Percentiles rank a stretch among this genome's conserved stretches.
Evolutionary conservation across 1,284 basidiomycete genomes (phyloP).

Genomic region (Boletellus sp.): DNA sequence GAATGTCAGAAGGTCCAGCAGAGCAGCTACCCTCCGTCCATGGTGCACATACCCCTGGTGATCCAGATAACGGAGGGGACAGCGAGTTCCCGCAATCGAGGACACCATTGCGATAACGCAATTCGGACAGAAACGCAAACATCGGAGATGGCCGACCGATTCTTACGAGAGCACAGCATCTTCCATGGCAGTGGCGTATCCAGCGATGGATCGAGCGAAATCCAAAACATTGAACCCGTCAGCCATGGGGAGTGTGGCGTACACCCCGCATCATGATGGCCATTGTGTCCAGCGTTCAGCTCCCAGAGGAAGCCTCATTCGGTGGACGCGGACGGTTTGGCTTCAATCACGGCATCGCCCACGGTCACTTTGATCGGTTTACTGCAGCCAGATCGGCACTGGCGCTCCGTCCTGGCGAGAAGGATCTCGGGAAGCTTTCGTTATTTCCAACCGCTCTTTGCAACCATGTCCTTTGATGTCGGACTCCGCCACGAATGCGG

Average conservation of each 20-base stretch:
- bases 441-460: slow-evolving; percentile 24
- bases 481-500: slow-evolving; percentile 16
- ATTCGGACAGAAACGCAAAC: slow-evolving; percentile 6
- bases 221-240: slow-evolving; percentile 4
- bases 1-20: slow-evolving; percentile 10
- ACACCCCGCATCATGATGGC: slow-evolving; percentile 9
- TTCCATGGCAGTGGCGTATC: slow-evolving; percentile 16
- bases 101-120: neutral
- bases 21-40: slow-evolving; percentile 16
- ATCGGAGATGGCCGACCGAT: slow-evolving; percentile 10
- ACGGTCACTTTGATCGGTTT: slow-evolving; percentile 15
- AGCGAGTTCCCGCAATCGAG: slow-evolving; percentile 3
- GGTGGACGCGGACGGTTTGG: slow-evolving; percentile 3
- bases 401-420: slow-evolving; percentile 14
- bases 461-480: slow-evolving; percentile 16
- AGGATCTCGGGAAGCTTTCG: slow-evolving; percentile 13
- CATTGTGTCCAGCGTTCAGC: slow-evolving; percentile 2
- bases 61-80: slow-evolving; percentile 14
- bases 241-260: slow-evolving; percentile 15
- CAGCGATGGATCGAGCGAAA: slow-evolving; percentile 18
- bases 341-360: slow-evolving; percentile 21
- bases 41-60: slow-evolving; percentile 14
- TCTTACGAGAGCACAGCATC: slow-evolving; percentile 17
- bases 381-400: slow-evolving; percentile 22
- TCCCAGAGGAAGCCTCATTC: slow-evolving; percentile 14